Conservation (phyloP, 345 rosid genomes). For the Euphorbia pulcherrima region DNA sequence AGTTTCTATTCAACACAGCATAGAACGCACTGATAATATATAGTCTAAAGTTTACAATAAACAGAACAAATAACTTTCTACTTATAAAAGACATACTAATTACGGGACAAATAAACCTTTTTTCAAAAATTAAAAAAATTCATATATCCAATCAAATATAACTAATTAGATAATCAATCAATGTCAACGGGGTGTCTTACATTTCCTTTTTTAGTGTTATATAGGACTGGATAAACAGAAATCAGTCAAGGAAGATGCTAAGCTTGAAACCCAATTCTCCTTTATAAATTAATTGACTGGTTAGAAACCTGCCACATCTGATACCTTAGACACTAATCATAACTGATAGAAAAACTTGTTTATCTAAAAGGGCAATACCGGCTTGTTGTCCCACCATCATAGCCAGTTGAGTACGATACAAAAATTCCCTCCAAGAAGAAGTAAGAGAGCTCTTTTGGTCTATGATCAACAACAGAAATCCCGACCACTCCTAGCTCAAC, state of each 20-base stretch:
- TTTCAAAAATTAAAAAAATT: too few relatives aligned
- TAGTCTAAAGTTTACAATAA: neutral
- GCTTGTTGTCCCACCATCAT: slow-evolving; percentile 87
- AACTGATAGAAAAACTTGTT: neutral
- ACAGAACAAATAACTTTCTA: neutral
- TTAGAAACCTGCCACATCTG: neutral
- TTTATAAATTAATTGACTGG: neutral
- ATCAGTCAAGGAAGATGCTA: neutral
- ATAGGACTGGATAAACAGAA: neutral
- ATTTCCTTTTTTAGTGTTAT: neutral
- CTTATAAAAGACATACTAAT: neutral
- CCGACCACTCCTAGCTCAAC: slow-evolving; percentile 89
- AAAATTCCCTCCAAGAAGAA: slow-evolving; percentile 72
- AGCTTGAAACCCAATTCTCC: neutral
- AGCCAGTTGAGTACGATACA: slow-evolving; percentile 83
- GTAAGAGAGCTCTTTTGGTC: slow-evolving; percentile 80
- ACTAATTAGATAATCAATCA: too few relatives aligned
- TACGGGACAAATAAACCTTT: neutral
- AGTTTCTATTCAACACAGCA: neutral
- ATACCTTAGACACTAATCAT: neutral
- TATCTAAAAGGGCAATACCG: slow-evolving; percentile 42
- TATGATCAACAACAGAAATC: slow-evolving; percentile 76
- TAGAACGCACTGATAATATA: neutral
- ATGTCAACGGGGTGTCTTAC: neutral
- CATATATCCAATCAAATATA: too few relatives aligned